phyloP scores from a whole-genome alignment of 768 basidiomycete genomes.

The Amanita muscaria region DNA sequence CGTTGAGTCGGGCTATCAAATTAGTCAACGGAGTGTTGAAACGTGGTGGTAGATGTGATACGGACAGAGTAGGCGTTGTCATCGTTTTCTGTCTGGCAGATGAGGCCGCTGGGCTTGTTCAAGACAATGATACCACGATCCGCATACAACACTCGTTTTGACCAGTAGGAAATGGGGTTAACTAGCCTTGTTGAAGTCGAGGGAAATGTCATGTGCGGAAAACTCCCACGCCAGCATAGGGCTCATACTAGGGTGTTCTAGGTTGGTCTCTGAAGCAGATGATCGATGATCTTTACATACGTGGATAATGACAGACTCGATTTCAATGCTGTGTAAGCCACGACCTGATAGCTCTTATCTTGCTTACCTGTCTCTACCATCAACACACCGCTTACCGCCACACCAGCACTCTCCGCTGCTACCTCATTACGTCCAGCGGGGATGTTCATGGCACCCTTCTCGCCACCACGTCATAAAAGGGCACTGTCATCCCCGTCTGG shows the following conservation, averaged over 20 bases:
- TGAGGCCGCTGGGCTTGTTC: conserved; percentile 52
- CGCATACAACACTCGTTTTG: conserved; percentile 32
- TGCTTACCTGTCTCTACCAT: conserved; percentile 92
- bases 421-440: conserved; percentile 35
- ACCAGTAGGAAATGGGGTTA: neutral
- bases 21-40: neutral
- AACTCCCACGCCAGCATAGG: too few relatives aligned
- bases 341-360: conserved; percentile 88
- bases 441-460: conserved; percentile 93
- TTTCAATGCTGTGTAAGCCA: too few relatives aligned
- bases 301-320: too few relatives aligned
- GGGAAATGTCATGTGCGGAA: too few relatives aligned
- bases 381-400: conserved; percentile 55
- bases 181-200: neutral
- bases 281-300: too few relatives aligned
- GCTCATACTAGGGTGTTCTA: too few relatives aligned
- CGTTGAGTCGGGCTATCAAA: neutral
- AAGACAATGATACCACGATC: conserved; percentile 46
- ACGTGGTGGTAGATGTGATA: neutral
- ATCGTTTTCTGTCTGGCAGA: conserved; percentile 37
- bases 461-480: conserved; percentile 90
- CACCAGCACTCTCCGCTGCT: conserved; percentile 19
- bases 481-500: conserved; percentile 96
- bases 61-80: neutral
- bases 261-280: too few relatives aligned